Base-by-base conservation (phyloP, 805 yeast genomes). In the Pichia thaimueangensis region DNA sequence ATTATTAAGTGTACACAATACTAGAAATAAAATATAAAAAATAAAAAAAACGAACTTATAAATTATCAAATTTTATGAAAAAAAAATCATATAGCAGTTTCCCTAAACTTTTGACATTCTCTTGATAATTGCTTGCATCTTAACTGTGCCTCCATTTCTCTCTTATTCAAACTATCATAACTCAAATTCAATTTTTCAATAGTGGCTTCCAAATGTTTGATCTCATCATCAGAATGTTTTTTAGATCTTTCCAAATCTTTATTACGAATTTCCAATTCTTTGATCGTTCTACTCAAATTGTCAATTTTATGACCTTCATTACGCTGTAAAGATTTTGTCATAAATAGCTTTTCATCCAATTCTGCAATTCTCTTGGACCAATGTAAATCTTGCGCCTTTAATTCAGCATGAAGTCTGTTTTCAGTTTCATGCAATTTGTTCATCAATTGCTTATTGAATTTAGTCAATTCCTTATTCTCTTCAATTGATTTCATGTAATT, bases 391-490 rank as follows among this genome's bases (percentile, higher is more conserved):
- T 70, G 76, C 11, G 68, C 58, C 17, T 66, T 73, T 49, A 75
- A 70, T 52, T 79, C 82, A 30, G 72, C 71, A 22, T 71, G 66
- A 43, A 75, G 59, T 45, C 74, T 73, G 1, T 62, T 64, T 49
- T 80, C 80, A 22, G 75, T 54, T 6, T 63, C 67, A 23, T 65
- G 57, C 10, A 76, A 63, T 49, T 75, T 74, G 13, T 46, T 43
- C 40, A 64, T 69, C 47, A 83, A 60, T 37, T 78, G 76, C 28
- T 62, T 61, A 51, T 81, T 78, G 45, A 69, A 71, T 47, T 70
- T 79, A 22, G 73, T 74, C 33, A 83, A 56, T 1, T 82, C 73
- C 52, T 78, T 79, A 53, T 80, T 82, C 55, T 84, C 93, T 58
- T 84, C 86, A 20, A 68, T 62, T 5, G 79, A 59, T 38, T 78